Evolutionary conservation across 768 basidiomycete species (phyloP).

Genomic region (Melanogaster broomeanus): DNA sequence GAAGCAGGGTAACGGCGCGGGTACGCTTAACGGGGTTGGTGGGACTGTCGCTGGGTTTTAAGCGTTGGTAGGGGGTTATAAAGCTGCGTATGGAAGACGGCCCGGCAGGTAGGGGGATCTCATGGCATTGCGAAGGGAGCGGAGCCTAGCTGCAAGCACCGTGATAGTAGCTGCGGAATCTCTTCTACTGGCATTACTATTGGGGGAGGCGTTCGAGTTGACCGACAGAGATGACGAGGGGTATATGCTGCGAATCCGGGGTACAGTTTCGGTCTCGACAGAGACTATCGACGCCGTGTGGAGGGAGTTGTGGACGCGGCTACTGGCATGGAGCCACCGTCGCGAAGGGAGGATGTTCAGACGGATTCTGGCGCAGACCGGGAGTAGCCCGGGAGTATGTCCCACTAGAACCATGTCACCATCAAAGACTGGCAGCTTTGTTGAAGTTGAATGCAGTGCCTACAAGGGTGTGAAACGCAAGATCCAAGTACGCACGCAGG

Average conservation of each 20-base stretch:
- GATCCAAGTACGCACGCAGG: too few species aligned
- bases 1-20: constrained; percentile 14
- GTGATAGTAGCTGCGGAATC: too few species aligned
- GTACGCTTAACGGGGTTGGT: too few species aligned
- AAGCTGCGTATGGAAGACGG: constrained; percentile 17
- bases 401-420: constrained; percentile 27
- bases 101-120: constrained; percentile 22
- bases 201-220: not conserved
- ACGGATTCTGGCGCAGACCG: constrained; percentile 13
- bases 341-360: constrained; percentile 7
- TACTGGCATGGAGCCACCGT: constrained; percentile 18
- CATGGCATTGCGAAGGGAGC: constrained; percentile 25
- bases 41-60: constrained; percentile 13
- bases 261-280: constrained; percentile 34
- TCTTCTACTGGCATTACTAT: constrained; percentile 5
- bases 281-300: constrained; percentile 37
- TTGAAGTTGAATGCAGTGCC: too few species aligned
- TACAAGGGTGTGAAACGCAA: too few species aligned
- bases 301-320: constrained; percentile 23
- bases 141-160: constrained; percentile 19
- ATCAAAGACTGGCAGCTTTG: too few species aligned
- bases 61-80: constrained; percentile 21
- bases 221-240: constrained; percentile 13
- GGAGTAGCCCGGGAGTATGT: constrained; percentile 11
- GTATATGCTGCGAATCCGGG: constrained; percentile 14